Evolutionary conservation across 1,284 basidiomycete genomes (phyloP).

Genomic region (Chalciporus sp.): DNA sequence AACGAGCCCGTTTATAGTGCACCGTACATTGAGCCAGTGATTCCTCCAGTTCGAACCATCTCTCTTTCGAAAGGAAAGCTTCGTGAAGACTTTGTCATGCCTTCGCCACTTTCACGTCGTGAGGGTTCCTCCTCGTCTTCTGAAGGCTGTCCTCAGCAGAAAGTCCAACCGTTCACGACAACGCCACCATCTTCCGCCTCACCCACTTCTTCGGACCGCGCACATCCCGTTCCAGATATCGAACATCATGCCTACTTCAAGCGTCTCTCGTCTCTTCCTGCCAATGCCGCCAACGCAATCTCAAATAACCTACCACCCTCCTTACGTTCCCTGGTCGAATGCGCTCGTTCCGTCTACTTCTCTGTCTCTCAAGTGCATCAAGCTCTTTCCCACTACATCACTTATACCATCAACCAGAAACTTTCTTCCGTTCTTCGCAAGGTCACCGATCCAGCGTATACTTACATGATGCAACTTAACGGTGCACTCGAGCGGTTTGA

Average conservation of each 20-base stretch:
- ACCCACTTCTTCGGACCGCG: slow-evolving; percentile 42
- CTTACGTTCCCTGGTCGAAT: slow-evolving; percentile 80
- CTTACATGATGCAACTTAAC: slow-evolving; percentile 85
- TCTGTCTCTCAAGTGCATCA: slow-evolving; percentile 92
- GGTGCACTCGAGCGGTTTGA: slow-evolving; percentile 93
- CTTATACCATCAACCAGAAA: slow-evolving; percentile 86
- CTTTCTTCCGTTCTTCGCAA: slow-evolving; percentile 80
- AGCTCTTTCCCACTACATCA: slow-evolving; percentile 87
- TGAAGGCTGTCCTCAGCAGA: slow-evolving; percentile 29
- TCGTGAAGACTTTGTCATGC: slow-evolving; percentile 45
- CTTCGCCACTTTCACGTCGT: slow-evolving; percentile 43
- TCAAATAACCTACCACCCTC: slow-evolving; percentile 74
- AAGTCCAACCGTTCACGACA: slow-evolving; percentile 33
- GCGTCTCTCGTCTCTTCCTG: slow-evolving; percentile 77
- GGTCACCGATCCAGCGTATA: slow-evolving; percentile 83
- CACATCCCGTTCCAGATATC: slow-evolving; percentile 64
- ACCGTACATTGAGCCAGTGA: slow-evolving; percentile 24
- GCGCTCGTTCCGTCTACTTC: slow-evolving; percentile 90
- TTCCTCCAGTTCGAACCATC: slow-evolving; percentile 9
- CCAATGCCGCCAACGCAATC: slow-evolving; percentile 51
- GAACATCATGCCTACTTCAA: slow-evolving; percentile 95
- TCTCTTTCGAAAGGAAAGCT: slow-evolving; percentile 21
- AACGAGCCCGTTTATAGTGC: slow-evolving; percentile 34
- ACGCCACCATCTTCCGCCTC: slow-evolving; percentile 47
- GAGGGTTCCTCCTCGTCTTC: slow-evolving; percentile 49